A percentile compares a stretch with the other conserved stretches of the same genome.
Conservation (phyloP, 2,329 filamentous ascomycete species). For the Cladobotryum protrusum region DNA sequence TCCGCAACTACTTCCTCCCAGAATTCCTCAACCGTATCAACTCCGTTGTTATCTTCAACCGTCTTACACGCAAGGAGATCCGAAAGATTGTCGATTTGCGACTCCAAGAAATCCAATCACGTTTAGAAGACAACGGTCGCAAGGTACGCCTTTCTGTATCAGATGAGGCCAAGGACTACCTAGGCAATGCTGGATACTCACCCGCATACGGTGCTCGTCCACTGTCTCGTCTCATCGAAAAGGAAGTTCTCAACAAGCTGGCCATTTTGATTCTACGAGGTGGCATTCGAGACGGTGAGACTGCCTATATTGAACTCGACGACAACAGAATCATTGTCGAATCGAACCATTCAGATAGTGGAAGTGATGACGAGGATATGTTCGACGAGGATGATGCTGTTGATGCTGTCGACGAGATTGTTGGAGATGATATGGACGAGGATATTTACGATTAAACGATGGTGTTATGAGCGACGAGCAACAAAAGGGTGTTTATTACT, state of each 20-base stretch:
- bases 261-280: constrained; percentile 87
- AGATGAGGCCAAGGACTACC: constrained; percentile 84
- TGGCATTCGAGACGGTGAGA: constrained; percentile 78
- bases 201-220: constrained; percentile 92
- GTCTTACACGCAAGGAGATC: constrained; percentile 82
- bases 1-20: constrained; percentile 94
- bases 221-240: constrained; percentile 84
- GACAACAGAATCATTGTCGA: constrained; percentile 75
- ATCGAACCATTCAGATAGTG: constrained; percentile 67
- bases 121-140: constrained; percentile 75
- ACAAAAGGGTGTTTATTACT: neutral
- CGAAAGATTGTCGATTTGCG: constrained; percentile 92
- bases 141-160: constrained; percentile 81
- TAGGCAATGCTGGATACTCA: constrained; percentile 86
- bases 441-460: constrained; percentile 41
- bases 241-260: constrained; percentile 89
- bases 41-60: constrained; percentile 96
- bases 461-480: neutral
- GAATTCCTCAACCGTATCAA: constrained; percentile 98
- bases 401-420: constrained; percentile 65
- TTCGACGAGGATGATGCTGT: constrained; percentile 64
- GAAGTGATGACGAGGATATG: constrained; percentile 67
- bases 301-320: constrained; percentile 69
- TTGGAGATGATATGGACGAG: constrained; percentile 54
- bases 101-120: constrained; percentile 81